Evolutionary conservation across 1,284 basidiomycete species (phyloP).

Genomic region (Trichosporon sp.): DNA sequence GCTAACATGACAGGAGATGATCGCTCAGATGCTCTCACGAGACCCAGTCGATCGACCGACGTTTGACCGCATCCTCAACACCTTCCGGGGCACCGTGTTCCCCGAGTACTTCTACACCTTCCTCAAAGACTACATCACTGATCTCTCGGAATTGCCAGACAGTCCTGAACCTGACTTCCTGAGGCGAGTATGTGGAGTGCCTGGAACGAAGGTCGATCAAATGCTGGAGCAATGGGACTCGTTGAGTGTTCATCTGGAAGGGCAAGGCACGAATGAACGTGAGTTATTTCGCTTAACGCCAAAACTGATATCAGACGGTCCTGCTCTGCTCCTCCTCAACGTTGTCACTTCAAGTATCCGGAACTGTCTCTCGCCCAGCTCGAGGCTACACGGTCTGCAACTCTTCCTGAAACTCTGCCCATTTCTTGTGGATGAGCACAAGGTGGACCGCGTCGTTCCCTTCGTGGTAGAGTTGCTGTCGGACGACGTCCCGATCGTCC

Average conservation of each 20-base stretch:
- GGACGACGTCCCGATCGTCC: constrained; percentile 79
- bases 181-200: constrained; percentile 33
- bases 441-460: constrained; percentile 89
- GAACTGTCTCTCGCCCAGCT: constrained; percentile 82
- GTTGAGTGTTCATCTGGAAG: constrained; percentile 46
- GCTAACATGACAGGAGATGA: constrained; percentile 66
- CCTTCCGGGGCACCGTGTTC: constrained; percentile 76
- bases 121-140: constrained; percentile 82
- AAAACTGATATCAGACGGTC: constrained; percentile 64
- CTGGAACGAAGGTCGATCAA: constrained; percentile 49
- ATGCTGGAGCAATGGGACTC: constrained; percentile 54
- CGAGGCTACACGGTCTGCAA: constrained; percentile 82
- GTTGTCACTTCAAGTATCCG: constrained; percentile 87
- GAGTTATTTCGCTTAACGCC: constrained; percentile 22
- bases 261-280: constrained; percentile 40
- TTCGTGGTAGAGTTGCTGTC: constrained; percentile 86
- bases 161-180: constrained; percentile 34
- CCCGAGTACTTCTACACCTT: constrained; percentile 94
- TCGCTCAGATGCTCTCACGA: constrained; percentile 85
- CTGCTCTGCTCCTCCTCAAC: constrained; percentile 76
- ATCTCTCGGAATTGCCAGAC: constrained; percentile 66
- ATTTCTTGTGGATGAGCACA: constrained; percentile 90
- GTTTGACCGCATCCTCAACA: constrained; percentile 79
- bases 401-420: constrained; percentile 80
- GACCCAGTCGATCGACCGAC: constrained; percentile 75